Conservation (phyloP, 163 green algal species). For the Chlorella variabilis region DNA sequence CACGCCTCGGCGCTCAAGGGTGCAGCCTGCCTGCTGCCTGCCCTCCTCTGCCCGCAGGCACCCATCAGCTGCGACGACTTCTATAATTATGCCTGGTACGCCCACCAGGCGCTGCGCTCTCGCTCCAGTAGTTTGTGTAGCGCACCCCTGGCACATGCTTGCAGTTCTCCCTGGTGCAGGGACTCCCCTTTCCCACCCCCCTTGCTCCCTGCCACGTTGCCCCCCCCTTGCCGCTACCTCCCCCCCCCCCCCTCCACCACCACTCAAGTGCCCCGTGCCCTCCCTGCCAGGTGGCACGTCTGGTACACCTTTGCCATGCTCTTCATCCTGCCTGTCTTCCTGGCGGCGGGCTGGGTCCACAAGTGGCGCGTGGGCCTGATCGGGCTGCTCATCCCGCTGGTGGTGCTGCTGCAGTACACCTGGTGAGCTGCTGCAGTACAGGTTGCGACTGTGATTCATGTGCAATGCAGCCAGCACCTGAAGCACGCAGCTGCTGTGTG, state of each 20-base stretch:
- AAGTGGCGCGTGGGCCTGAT: conserved; percentile 44
- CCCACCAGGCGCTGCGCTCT: too few relatives aligned
- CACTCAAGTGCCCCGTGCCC: too few relatives aligned
- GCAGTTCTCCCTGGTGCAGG: too few relatives aligned
- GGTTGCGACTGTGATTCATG: too few relatives aligned
- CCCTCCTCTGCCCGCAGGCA: neutral
- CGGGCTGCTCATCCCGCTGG: conserved; percentile 37
- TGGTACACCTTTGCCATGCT: conserved; percentile 27
- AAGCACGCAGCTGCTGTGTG: too few relatives aligned
- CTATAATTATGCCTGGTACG: conserved; percentile 24
- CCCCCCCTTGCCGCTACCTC: too few relatives aligned
- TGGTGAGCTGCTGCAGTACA: conserved; percentile 10
- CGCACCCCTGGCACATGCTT: too few relatives aligned
- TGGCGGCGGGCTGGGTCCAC: conserved; percentile 36
- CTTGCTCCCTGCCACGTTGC: too few relatives aligned
- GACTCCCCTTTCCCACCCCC: too few relatives aligned
- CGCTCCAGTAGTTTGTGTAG: too few relatives aligned
- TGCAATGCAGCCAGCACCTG: neutral
- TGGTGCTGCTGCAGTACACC: conserved; percentile 41
- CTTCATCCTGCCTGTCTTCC: conserved; percentile 29
- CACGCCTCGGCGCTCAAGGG: too few relatives aligned
- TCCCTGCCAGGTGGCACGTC: conserved; percentile 1
- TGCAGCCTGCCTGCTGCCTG: neutral
- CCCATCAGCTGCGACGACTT: conserved; percentile 6
- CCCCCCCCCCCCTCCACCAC: too few relatives aligned